These are phyloP conservation scores for Phialophora macrospora DNA, from an alignment of 2,329 filamentous ascomycete genomes.

Conservation along the genomic window DNA sequence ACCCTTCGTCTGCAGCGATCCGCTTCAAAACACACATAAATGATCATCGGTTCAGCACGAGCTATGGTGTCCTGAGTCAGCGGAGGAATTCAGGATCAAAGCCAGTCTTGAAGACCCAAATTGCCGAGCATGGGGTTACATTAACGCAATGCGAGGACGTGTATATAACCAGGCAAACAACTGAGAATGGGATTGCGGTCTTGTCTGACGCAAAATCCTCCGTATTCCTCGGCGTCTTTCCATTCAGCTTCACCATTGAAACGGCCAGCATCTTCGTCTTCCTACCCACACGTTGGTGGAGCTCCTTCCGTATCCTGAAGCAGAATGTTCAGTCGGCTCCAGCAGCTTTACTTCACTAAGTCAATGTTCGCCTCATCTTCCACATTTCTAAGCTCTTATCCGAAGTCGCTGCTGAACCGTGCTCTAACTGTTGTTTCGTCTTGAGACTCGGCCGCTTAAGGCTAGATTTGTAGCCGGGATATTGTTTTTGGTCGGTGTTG, in stretches of 20 bases:
- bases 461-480: background rate
- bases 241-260: background rate
- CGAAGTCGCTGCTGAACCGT: background rate
- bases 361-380: background rate
- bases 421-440: background rate
- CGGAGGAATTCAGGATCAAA: background rate
- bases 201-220: background rate
- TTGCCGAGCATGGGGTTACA: slow-evolving; percentile 40
- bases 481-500: background rate
- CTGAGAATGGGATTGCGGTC: slow-evolving; percentile 11
- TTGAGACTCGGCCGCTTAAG: background rate
- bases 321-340: background rate
- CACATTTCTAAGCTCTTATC: background rate
- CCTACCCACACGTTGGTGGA: background rate
- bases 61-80: background rate
- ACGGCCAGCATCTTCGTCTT: background rate
- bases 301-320: background rate
- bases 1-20: slow-evolving; percentile 80
- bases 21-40: slow-evolving; percentile 40
- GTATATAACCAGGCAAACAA: slow-evolving; percentile 43
- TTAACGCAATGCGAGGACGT: slow-evolving; percentile 40
- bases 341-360: background rate
- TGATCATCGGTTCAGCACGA: background rate
- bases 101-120: slow-evolving; percentile 16
- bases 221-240: background rate